These are phyloP conservation scores for Kwoniella sp. DNA, from an alignment of 768 basidiomycete species.

Conservation along the genomic window DNA sequence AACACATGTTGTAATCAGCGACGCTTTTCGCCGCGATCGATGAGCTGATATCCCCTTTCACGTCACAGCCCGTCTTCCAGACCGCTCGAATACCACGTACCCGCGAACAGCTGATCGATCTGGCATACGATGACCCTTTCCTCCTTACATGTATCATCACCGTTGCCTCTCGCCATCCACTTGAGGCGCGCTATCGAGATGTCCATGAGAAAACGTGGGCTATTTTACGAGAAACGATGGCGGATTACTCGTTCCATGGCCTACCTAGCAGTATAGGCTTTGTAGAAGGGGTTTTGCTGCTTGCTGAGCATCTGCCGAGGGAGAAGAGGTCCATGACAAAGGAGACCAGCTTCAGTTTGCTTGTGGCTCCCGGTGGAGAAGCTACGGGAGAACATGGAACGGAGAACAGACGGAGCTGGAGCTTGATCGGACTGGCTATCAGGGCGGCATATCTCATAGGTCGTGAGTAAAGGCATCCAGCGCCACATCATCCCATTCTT, in stretches of 20 bases:
- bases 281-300: slow-evolving; percentile 49
- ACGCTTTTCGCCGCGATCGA: too few relatives aligned
- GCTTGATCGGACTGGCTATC: slow-evolving; percentile 50
- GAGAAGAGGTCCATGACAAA: slow-evolving; percentile 19
- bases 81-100: slow-evolving; percentile 42
- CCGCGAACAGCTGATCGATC: slow-evolving; percentile 29
- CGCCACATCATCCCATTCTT: too few relatives aligned
- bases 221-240: slow-evolving; percentile 40
- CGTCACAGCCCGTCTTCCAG: slow-evolving; percentile 43
- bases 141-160: slow-evolving; percentile 40
- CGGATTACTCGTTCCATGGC: slow-evolving; percentile 45
- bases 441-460: slow-evolving; percentile 51
- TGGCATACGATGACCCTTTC: slow-evolving; percentile 41
- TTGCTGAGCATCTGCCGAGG: slow-evolving; percentile 51
- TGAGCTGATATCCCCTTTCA: neutral
- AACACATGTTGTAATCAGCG: neutral
- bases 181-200: slow-evolving; percentile 24
- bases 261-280: slow-evolving; percentile 43
- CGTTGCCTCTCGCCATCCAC: slow-evolving; percentile 44
- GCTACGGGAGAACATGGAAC: slow-evolving; percentile 41
- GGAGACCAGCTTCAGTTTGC: slow-evolving; percentile 10
- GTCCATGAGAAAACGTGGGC: slow-evolving; percentile 49
- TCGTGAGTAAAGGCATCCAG: slow-evolving; percentile 29
- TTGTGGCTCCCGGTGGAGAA: slow-evolving; percentile 25
- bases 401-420: slow-evolving; percentile 51